Base-by-base conservation (phyloP, 2,329 filamentous ascomycete genomes). In the Fusarium staphyleae region DNA sequence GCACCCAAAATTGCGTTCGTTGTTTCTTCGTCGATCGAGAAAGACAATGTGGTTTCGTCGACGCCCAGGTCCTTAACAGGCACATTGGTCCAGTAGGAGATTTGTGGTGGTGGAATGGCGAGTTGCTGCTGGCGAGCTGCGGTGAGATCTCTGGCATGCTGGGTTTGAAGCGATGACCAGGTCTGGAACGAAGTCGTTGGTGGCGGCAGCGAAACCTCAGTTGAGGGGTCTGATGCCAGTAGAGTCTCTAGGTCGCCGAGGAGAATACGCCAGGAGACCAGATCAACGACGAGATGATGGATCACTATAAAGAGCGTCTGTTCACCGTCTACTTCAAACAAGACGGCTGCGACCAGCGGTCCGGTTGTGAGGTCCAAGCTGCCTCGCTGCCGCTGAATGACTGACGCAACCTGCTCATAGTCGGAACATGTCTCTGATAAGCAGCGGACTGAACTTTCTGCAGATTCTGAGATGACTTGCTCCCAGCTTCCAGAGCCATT, bases 251-350 rank as follows among this genome's bases (percentile, higher is more conserved):
- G 41, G 14, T 55, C 41, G 34, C 41, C 26, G 7, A 55, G 52
- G 4, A 55, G 46, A 26, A 55, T 37, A 10, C 52, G 52, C 52
- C 52, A 55, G 2, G 52, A 55, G 9, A 55, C 46, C 5, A 44
- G 14, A 36, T 55, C 52, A 9, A 51, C 36, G 9, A 55, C 47
- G n/a, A 55, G 52, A 51, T 55, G 52, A 26, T 55, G 52, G 15
- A 46, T 37, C 3, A 34, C 37, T 8, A 55, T 46, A 7, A 51
- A 55, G 18, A 51, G 41, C 22, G 40, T 46, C 41, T 55, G 52
- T 0, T 51, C 14, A 4, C 30, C 41, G 11, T 36, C 26, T 1
- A 55, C 52, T 24, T 55, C 18, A 15, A 55, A 55, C 10, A 55
- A 26, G 3, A 42, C 11, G 14, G 35, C 47, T 5, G 18, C 36